phyloP scores from a whole-genome alignment of 495 filamentous ascomycete species.

The Neurospora pannonica region DNA sequence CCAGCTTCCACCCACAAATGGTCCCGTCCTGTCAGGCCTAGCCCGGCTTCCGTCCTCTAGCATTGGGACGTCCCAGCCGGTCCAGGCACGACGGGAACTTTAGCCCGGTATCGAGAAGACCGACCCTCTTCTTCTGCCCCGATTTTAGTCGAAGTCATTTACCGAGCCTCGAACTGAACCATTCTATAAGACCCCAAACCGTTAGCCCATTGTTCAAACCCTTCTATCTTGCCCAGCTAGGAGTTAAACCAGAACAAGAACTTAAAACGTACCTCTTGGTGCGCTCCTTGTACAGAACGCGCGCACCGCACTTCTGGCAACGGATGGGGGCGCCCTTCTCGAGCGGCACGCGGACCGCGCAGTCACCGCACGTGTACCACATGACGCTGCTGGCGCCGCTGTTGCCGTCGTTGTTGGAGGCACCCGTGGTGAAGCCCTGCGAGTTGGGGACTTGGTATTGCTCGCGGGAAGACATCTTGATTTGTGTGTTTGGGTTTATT shows the following conservation, averaged over 20 bases:
- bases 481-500: background rate
- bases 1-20: background rate
- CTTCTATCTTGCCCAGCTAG: no score
- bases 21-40: background rate
- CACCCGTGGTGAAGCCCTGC: slow-evolving; percentile 17
- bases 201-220: no score
- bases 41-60: background rate
- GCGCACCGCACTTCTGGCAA: slow-evolving; percentile 92
- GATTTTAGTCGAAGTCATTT: slow-evolving; percentile 9
- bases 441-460: slow-evolving; percentile 45
- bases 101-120: background rate
- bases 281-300: slow-evolving; percentile 94
- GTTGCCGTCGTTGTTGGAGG: slow-evolving; percentile 19
- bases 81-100: background rate
- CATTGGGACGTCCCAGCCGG: background rate
- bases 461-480: slow-evolving; percentile 45
- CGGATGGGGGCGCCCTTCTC: slow-evolving; percentile 81
- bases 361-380: slow-evolving; percentile 89
- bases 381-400: slow-evolving; percentile 40
- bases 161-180: slow-evolving; percentile 97
- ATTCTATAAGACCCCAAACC: slow-evolving; percentile 43
- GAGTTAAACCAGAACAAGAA: no score
- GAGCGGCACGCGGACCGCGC: slow-evolving; percentile 69
- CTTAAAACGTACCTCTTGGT: slow-evolving; percentile 87
- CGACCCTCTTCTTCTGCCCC: slow-evolving; percentile 6